A percentile compares a stretch with the other conserved stretches of the same genome.
These are phyloP conservation scores for Quercus rubra DNA, from an alignment of 306 rosid species.

Conservation along the genomic window DNA sequence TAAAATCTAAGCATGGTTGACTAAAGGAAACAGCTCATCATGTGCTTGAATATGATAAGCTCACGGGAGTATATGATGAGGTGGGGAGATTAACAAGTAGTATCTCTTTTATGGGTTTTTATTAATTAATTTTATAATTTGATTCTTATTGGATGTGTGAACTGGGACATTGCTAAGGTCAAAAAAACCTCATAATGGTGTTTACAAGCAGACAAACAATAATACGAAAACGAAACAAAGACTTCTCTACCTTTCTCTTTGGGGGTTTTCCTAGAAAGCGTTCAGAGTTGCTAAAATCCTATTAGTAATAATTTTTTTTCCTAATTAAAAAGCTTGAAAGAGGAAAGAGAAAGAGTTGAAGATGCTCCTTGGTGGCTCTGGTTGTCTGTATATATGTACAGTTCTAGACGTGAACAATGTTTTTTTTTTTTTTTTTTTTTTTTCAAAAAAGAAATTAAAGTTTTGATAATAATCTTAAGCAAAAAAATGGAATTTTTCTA, in stretches of 20 bases:
- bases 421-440: neutral
- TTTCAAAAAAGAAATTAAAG: neutral
- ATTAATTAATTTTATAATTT: neutral
- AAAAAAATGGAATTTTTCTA: neutral
- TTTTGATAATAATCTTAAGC: neutral
- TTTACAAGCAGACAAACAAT: conserved; percentile 15
- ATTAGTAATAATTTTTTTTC: neutral
- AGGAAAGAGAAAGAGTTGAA: neutral
- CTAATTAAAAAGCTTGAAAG: neutral
- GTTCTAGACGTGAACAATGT: neutral
- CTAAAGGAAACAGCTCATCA: neutral
- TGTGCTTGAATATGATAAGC: conserved; percentile 6
- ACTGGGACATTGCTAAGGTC: conserved; percentile 17
- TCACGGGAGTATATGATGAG: conserved; percentile 7
- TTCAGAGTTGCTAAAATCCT: neutral
- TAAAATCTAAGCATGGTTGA: neutral
- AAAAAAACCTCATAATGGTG: conserved; percentile 18
- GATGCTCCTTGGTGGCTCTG: conserved; percentile 16
- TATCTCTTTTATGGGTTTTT: neutral
- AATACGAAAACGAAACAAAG: conserved; percentile 8
- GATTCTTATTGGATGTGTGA: neutral
- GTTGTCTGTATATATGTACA: conserved; percentile 17
- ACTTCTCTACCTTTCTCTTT: conserved; percentile 2
- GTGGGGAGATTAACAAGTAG: neutral
- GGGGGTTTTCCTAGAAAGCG: conserved; percentile 4